phyloP scores from a whole-genome alignment of 208 protist species.

The Phytomonas sp. region DNA sequence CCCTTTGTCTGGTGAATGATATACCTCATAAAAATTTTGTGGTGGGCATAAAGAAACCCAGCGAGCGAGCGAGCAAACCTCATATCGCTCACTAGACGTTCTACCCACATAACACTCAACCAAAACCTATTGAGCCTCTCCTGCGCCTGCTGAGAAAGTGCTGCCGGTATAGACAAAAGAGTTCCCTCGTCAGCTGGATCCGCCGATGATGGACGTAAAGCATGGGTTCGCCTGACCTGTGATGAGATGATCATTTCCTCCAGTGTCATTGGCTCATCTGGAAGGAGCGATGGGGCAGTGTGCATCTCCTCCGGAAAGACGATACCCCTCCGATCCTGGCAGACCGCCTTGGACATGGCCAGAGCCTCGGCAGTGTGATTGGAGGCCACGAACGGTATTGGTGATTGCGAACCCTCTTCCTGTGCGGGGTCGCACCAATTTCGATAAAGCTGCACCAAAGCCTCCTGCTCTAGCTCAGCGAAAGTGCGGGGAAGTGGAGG shows the following conservation, averaged over 20 bases:
- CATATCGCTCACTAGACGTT: slow-evolving; percentile 41
- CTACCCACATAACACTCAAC: slow-evolving; percentile 41
- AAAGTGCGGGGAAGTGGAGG: slow-evolving; percentile 40
- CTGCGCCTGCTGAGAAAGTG: slow-evolving; percentile 37
- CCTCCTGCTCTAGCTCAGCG: slow-evolving; percentile 40
- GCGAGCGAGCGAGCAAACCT: slow-evolving; percentile 49
- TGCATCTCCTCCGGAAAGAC: background rate
- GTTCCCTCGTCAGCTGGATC: background rate
- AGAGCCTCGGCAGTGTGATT: slow-evolving; percentile 65
- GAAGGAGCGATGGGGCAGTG: background rate
- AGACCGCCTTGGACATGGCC: slow-evolving; percentile 15
- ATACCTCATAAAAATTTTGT: slow-evolving; percentile 45
- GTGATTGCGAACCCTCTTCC: background rate
- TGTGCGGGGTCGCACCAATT: slow-evolving; percentile 21
- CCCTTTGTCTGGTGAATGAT: background rate
- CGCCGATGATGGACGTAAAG: background rate
- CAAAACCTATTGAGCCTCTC: slow-evolving; percentile 54
- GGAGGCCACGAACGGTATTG: slow-evolving; percentile 47
- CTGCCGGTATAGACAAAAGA: background rate
- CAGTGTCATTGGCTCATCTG: slow-evolving; percentile 41
- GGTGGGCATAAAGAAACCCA: slow-evolving; percentile 57
- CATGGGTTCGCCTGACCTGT: background rate
- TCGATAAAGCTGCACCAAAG: slow-evolving; percentile 61
- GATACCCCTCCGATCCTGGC: background rate
- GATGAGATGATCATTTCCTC: slow-evolving; percentile 33